Conservation (phyloP, 2,329 filamentous ascomycete genomes). For the Trichophyton benhamiae region DNA sequence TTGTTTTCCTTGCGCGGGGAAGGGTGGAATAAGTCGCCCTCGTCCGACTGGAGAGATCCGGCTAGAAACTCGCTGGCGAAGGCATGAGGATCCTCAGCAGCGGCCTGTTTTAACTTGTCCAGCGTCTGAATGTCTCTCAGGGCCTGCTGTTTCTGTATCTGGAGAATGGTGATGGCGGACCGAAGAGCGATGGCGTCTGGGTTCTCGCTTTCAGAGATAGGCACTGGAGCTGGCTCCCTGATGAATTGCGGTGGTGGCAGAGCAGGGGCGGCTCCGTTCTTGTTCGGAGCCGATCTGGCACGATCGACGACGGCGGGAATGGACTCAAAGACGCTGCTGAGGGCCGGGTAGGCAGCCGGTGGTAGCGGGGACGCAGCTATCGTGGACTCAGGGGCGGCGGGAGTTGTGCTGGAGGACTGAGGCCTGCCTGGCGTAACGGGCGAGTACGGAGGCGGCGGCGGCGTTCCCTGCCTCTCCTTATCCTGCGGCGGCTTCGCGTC, state of each 20-base stretch:
- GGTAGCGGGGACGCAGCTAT: not conserved
- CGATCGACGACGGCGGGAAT: not conserved
- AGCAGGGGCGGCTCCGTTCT: not conserved
- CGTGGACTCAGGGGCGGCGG: not conserved
- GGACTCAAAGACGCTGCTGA: not conserved
- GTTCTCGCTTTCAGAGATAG: conserved; percentile 45
- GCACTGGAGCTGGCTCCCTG: conserved; percentile 30
- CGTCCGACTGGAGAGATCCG: conserved; percentile 44
- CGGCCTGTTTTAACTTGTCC: conserved; percentile 56
- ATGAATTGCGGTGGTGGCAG: conserved; percentile 15
- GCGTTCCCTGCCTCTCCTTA: conserved; percentile 22
- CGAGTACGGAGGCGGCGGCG: conserved; percentile 36
- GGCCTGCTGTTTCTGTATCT: conserved; percentile 71
- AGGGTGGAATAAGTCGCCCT: conserved; percentile 26
- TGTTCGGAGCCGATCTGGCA: not conserved
- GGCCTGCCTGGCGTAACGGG: conserved; percentile 36
- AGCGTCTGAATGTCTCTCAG: conserved; percentile 61
- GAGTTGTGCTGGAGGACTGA: conserved; percentile 8
- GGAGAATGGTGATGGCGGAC: conserved; percentile 72
- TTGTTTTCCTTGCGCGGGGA: conserved; percentile 22
- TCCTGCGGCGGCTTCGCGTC: not conserved
- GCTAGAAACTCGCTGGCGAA: conserved; percentile 58
- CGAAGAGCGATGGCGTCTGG: conserved; percentile 78
- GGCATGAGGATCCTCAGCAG: conserved; percentile 55
- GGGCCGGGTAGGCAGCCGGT: not conserved